Evolutionary conservation across 805 yeast genomes (phyloP).

Genomic region (Danielozyma ontarioensis): DNA sequence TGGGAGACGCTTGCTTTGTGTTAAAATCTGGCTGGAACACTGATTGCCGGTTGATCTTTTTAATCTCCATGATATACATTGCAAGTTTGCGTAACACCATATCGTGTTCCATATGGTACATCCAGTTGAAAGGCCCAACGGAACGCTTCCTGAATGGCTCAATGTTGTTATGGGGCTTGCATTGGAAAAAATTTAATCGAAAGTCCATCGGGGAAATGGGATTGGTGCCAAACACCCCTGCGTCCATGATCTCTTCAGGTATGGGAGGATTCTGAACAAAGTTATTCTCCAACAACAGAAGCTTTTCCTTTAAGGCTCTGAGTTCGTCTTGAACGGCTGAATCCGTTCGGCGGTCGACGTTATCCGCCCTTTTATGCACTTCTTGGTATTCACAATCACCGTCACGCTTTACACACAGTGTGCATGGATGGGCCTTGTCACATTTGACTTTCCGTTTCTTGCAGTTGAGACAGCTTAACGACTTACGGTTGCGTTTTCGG

Average conservation of each 20-base stretch:
- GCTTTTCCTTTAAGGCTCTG: slow-evolving; percentile 13
- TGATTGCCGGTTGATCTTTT: not conserved
- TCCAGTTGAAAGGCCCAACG: slow-evolving; percentile 12
- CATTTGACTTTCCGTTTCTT: slow-evolving; percentile 15
- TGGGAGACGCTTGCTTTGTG: slow-evolving; percentile 1
- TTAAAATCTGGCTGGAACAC: too few species aligned
- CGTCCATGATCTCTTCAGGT: not conserved
- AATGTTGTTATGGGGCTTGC: slow-evolving; percentile 3
- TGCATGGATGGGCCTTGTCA: slow-evolving; percentile 10
- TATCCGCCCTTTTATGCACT: not conserved
- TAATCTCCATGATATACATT: slow-evolving; percentile 8
- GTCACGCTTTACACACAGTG: slow-evolving; percentile 9
- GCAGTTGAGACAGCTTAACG: slow-evolving; percentile 12
- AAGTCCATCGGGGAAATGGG: slow-evolving; percentile 18
- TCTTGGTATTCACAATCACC: not conserved
- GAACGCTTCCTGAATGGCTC: slow-evolving; percentile 5
- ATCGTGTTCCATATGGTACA: slow-evolving; percentile 11
- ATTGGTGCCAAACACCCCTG: slow-evolving; percentile 6
- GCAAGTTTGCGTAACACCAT: slow-evolving; percentile 11
- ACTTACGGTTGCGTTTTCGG: not conserved
- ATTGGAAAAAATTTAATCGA: slow-evolving; percentile 30
- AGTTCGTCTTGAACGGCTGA: slow-evolving; percentile 12
- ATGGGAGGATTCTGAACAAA: slow-evolving; percentile 3
- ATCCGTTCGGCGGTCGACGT: slow-evolving; percentile 1
- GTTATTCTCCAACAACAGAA: slow-evolving; percentile 13